Conservation (phyloP, 164 flowering plant genomes). For the Nymphaea colorata region DNA sequence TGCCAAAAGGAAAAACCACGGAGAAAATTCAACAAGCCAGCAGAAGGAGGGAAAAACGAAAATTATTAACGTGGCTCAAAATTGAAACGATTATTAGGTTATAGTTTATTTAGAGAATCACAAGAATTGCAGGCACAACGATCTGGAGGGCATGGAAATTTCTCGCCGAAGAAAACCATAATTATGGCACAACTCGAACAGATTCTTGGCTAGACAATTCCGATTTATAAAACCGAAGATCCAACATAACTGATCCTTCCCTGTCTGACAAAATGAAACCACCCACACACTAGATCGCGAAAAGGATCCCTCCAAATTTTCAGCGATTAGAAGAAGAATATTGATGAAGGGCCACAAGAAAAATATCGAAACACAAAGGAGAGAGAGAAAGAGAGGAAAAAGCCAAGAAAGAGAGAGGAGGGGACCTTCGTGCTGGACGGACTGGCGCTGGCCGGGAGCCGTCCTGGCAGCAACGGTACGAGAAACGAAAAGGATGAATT, state of each 20-base stretch:
- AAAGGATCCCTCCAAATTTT: background rate
- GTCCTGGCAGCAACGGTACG: conserved; percentile 28
- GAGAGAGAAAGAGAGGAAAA: background rate
- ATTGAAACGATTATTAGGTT: too few relatives aligned
- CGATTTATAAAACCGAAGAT: background rate
- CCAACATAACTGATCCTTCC: background rate
- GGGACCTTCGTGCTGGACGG: conserved; percentile 26
- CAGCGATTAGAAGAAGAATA: too few relatives aligned
- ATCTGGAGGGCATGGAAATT: too few relatives aligned
- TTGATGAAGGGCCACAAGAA: background rate
- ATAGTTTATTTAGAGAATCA: too few relatives aligned
- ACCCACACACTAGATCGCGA: background rate
- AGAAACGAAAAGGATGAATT: conserved; percentile 22
- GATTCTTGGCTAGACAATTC: background rate
- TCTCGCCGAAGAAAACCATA: too few relatives aligned
- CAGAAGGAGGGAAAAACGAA: too few relatives aligned
- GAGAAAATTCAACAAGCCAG: too few relatives aligned
- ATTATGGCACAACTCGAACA: too few relatives aligned
- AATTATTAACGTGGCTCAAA: too few relatives aligned
- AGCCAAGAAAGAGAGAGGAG: background rate
- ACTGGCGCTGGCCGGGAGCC: conserved; percentile 24
- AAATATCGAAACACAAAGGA: too few relatives aligned
- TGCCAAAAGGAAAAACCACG: too few relatives aligned
- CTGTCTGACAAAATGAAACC: background rate
- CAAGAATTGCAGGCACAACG: too few relatives aligned